These are phyloP conservation scores for Acarospora socialis DNA, from an alignment of 2,329 filamentous ascomycete species.

Conservation along the genomic window DNA sequence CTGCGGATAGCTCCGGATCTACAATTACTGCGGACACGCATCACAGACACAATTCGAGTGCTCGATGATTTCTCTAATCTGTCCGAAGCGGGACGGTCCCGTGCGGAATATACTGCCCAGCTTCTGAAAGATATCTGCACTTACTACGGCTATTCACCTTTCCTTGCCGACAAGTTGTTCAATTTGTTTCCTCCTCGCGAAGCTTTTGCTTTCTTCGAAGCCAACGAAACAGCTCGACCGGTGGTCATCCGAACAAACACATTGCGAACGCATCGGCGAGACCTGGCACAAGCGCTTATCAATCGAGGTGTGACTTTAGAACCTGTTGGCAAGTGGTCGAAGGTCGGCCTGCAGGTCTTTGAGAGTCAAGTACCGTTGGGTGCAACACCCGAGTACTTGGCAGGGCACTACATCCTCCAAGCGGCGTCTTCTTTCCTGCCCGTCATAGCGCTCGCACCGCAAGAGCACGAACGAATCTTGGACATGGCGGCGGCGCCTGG, in stretches of 20 bases:
- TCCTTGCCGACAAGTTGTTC: slow-evolving; percentile 90
- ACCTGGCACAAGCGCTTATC: slow-evolving; percentile 85
- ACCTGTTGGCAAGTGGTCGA: slow-evolving; percentile 96
- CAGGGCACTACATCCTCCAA: slow-evolving; percentile 95
- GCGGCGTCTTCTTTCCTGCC: slow-evolving; percentile 93
- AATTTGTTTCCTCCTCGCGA: slow-evolving; percentile 84
- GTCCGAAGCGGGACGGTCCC: slow-evolving; percentile 62
- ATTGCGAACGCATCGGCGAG: slow-evolving; percentile 58
- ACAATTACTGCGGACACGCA: slow-evolving; percentile 72
- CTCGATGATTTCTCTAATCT: slow-evolving; percentile 78
- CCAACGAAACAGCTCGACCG: slow-evolving; percentile 86
- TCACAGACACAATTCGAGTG: slow-evolving; percentile 86
- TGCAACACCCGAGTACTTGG: slow-evolving; percentile 93
- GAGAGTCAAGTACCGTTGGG: slow-evolving; percentile 76
- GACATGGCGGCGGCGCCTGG: slow-evolving; percentile 93
- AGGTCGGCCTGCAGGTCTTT: slow-evolving; percentile 93
- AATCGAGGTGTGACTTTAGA: slow-evolving; percentile 93
- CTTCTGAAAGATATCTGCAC: slow-evolving; percentile 83
- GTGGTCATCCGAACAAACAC: slow-evolving; percentile 97
- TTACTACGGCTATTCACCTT: slow-evolving; percentile 93
- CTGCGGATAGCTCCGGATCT: slow-evolving; percentile 68
- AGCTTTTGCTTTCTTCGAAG: slow-evolving; percentile 96
- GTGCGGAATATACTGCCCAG: slow-evolving; percentile 76
- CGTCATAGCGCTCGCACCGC: slow-evolving; percentile 91
- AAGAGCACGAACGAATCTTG: slow-evolving; percentile 80